Evolutionary conservation across 1,284 basidiomycete genomes (phyloP).

Genomic region (Chiua sp.): DNA sequence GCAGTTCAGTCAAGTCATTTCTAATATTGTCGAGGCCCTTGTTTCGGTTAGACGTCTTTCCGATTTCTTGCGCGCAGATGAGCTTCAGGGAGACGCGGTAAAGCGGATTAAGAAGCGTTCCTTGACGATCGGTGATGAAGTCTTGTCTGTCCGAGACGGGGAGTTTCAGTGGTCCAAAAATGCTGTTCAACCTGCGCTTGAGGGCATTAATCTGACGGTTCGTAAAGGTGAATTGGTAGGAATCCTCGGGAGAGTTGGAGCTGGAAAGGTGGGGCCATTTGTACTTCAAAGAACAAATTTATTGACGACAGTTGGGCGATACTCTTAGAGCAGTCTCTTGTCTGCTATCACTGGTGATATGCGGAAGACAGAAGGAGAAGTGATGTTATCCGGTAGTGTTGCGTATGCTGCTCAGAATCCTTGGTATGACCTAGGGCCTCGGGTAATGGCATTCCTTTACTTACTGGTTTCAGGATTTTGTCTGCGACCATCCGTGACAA

Average conservation of each 20-base stretch:
- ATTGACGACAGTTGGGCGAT: background rate
- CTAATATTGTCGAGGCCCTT: slow-evolving; percentile 82
- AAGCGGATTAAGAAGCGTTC: slow-evolving; percentile 50
- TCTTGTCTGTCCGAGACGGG: slow-evolving; percentile 71
- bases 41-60: slow-evolving; percentile 87
- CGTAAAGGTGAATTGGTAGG: slow-evolving; percentile 90
- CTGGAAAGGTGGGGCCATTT: slow-evolving; percentile 76
- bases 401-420: slow-evolving; percentile 92
- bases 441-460: background rate
- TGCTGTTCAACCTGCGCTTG: slow-evolving; percentile 65
- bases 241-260: slow-evolving; percentile 90
- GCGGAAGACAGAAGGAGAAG: slow-evolving; percentile 75
- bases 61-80: slow-evolving; percentile 78
- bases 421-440: slow-evolving; percentile 57
- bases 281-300: background rate
- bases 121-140: slow-evolving; percentile 66
- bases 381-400: slow-evolving; percentile 76
- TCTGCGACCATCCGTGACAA: slow-evolving; percentile 87
- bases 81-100: slow-evolving; percentile 82
- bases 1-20: slow-evolving; percentile 75
- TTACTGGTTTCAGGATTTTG: slow-evolving; percentile 62
- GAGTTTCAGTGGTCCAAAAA: slow-evolving; percentile 82
- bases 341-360: slow-evolving; percentile 91
- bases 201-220: slow-evolving; percentile 78
- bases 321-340: slow-evolving; percentile 65